These are phyloP conservation scores for Pichia sp. DNA, from an alignment of 1,139 yeast species.

Conservation along the genomic window DNA sequence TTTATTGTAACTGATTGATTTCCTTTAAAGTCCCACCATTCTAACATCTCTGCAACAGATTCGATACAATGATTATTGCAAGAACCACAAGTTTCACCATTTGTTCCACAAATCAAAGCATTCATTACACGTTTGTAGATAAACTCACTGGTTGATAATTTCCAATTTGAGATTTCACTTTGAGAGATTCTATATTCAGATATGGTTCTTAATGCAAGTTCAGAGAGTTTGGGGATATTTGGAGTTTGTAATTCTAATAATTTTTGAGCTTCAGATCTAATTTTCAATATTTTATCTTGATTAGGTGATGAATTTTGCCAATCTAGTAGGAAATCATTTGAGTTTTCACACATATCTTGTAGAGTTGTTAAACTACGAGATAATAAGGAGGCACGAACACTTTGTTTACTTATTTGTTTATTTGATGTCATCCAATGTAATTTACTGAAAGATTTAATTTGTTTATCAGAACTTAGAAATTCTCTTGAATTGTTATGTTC, in stretches of 20 bases:
- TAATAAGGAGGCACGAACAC: slow-evolving; percentile 20
- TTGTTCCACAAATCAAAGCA: slow-evolving; percentile 39
- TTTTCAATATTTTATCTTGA: slow-evolving; percentile 1
- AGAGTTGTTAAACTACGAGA: slow-evolving; percentile 26
- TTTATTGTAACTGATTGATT: slow-evolving; percentile 37
- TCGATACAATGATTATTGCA: slow-evolving; percentile 39
- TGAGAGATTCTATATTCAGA: slow-evolving; percentile 39
- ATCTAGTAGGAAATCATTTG: slow-evolving; percentile 10
- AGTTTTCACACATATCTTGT: slow-evolving; percentile 18
- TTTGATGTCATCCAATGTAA: slow-evolving; percentile 24
- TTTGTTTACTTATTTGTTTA: slow-evolving; percentile 18
- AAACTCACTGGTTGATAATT: slow-evolving; percentile 31
- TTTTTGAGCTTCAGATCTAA: slow-evolving; percentile 8
- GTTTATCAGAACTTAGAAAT: slow-evolving; percentile 12
- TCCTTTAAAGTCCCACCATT: slow-evolving; percentile 53
- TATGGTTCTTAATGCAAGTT: slow-evolving; percentile 37
- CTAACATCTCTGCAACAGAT: slow-evolving; percentile 47
- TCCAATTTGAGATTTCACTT: slow-evolving; percentile 42
- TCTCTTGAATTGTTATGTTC: slow-evolving; percentile 1
- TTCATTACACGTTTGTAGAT: slow-evolving; percentile 35
- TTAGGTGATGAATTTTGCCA: slow-evolving; percentile 15
- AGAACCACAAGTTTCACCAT: slow-evolving; percentile 43
- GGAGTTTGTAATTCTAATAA: slow-evolving; percentile 8
- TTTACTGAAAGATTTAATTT: slow-evolving; percentile 21
- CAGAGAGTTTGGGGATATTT: slow-evolving; percentile 36